Evolutionary conservation across 305 asterid species (phyloP), one percentile per base, ranked within the genome.

Genomic region (Stenogyne calaminthoides): DNA sequence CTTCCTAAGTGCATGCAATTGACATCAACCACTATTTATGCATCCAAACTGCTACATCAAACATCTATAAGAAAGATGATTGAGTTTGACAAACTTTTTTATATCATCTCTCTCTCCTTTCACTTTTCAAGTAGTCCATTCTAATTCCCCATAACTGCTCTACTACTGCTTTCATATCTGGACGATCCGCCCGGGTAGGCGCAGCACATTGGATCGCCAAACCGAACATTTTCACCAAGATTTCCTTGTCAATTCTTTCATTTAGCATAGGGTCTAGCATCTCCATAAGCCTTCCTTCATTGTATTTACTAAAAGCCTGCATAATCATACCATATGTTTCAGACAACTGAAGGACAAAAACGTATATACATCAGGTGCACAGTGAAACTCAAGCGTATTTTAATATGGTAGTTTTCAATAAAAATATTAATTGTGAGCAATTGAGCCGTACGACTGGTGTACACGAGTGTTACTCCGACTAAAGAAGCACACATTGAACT

Each of bases 131-230:
- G 79, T 86, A 88, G 72, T 91, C 97, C 93, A 86, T 88, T 85
- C 99, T 78, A 64, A 95, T 91, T 7, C 81, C 96, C 98, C 99
- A 92, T 52, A 95, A 65, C 85, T 88, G 97, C 86, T 95, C 93
- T 9, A 85, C 93, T 0, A 88, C 97, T 0, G 78, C 73, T 83
- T 88, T 92, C 99, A 95, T 95, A 74, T 92, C 98, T 0, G 99
- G 99, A 3, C 98, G 96, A 77, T 95, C 97, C 1, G 63, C 81
- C 55, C 98, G 89, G 14, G 92, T 84, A 10, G 99, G 99, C 11
- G 99, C 99, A 0, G 90, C 98, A 37, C 98, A 95, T 19, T 85
- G 91, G 52, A 95, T 82, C 4, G 98, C 95, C 84, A 95, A 83
- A 78, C 74, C 83, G n/a, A 92, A 86, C 91, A 95, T 92, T 46